Evolutionary conservation across 345 rosid species (phyloP).

Genomic region (Hirschfeldia incana): DNA sequence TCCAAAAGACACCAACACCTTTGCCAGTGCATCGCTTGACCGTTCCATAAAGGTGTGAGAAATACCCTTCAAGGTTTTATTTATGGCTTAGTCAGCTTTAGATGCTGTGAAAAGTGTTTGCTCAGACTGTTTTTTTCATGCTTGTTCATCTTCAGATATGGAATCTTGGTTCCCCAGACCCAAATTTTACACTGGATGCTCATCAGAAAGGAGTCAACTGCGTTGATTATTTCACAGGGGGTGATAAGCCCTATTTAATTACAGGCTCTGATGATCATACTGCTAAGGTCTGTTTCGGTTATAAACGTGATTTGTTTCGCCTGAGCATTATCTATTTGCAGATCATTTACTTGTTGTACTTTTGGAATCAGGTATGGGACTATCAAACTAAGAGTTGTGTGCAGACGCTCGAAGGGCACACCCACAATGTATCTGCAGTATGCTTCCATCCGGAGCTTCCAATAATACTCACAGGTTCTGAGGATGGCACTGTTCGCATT

Average conservation of each 20-base stretch:
- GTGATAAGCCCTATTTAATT: constrained; percentile 89
- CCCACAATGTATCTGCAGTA: constrained; percentile 85
- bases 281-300: constrained; percentile 61
- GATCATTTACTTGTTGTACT: constrained; percentile 28
- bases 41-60: constrained; percentile 72
- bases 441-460: constrained; percentile 87
- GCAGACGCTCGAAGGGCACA: constrained; percentile 80
- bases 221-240: constrained; percentile 92
- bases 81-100: neutral
- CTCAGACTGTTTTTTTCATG: constrained; percentile 6
- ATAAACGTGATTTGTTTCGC: constrained; percentile 13
- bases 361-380: constrained; percentile 69
- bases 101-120: constrained; percentile 11
- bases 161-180: constrained; percentile 96
- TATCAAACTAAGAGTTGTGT: constrained; percentile 85
- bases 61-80: neutral
- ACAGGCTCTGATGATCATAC: constrained; percentile 95
- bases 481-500: constrained; percentile 77
- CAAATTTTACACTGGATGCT: constrained; percentile 88
- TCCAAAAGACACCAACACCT: constrained; percentile 89
- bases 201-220: constrained; percentile 95
- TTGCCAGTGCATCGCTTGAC: constrained; percentile 98
- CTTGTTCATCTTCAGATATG: constrained; percentile 60
- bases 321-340: constrained; percentile 1
- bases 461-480: constrained; percentile 78